Conservation (phyloP, 805 yeast genomes). For the Metschnikowia gruessii region DNA sequence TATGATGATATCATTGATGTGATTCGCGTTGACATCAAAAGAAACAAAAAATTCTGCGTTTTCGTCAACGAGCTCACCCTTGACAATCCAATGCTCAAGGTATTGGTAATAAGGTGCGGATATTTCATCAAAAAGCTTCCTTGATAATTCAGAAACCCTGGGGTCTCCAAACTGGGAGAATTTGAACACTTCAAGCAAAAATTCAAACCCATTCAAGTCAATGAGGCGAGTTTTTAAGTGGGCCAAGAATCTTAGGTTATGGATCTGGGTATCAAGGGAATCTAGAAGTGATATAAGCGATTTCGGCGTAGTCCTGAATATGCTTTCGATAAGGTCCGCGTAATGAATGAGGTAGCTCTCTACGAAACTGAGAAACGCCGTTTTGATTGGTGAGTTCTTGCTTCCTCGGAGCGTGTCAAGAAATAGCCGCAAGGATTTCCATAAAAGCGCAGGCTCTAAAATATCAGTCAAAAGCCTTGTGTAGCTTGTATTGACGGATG, state of each 20-base stretch:
- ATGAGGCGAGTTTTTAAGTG: conserved; percentile 38
- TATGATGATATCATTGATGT: conserved; percentile 35
- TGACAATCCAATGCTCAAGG: conserved; percentile 62
- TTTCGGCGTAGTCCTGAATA: conserved; percentile 28
- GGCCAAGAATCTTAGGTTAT: conserved; percentile 56
- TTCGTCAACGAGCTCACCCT: conserved; percentile 58
- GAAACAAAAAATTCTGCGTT: conserved; percentile 61
- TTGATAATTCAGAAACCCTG: conserved; percentile 43
- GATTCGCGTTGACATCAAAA: conserved; percentile 28
- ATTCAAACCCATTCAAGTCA: conserved; percentile 43
- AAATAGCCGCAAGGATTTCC: conserved; percentile 40
- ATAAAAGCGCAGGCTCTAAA: conserved; percentile 72
- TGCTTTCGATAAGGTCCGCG: conserved; percentile 32
- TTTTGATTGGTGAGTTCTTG: conserved; percentile 51
- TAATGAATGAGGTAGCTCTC: conserved; percentile 38
- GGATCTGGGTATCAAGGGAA: conserved; percentile 48
- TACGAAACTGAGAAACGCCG: conserved; percentile 55
- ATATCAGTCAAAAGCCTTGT: conserved; percentile 54
- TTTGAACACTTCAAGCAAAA: conserved; percentile 51
- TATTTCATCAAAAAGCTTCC: conserved; percentile 43
- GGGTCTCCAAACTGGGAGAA: conserved; percentile 64
- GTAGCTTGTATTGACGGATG: conserved; percentile 51
- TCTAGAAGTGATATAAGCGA: conserved; percentile 38
- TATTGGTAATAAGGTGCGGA: conserved; percentile 60
- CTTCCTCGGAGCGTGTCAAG: conserved; percentile 28